Evolutionary conservation across 2,329 filamentous ascomycete genomes (phyloP).

Genomic region (Lachnellula occidentalis): DNA sequence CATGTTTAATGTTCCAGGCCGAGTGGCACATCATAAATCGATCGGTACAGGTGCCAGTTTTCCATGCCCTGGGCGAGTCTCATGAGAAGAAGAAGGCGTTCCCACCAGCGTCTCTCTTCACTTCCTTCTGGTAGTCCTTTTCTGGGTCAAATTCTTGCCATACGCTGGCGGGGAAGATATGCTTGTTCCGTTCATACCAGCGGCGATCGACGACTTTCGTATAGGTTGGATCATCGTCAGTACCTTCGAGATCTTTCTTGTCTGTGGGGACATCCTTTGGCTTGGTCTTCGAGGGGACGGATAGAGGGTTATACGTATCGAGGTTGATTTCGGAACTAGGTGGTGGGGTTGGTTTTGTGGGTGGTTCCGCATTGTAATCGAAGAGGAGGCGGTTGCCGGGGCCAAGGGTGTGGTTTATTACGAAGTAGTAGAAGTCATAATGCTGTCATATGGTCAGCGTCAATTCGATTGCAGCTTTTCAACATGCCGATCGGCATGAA

Average conservation of each 20-base stretch:
- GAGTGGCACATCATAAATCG: too few species aligned
- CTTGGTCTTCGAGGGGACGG: slow-evolving; percentile 32
- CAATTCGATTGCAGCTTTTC: slow-evolving; percentile 14
- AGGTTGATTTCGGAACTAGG: slow-evolving; percentile 14
- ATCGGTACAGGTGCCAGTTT: too few species aligned
- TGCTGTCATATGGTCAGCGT: slow-evolving; percentile 52
- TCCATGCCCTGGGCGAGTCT: background rate
- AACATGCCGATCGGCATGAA: too few species aligned
- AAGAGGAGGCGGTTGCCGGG: slow-evolving; percentile 72
- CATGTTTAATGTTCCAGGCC: too few species aligned
- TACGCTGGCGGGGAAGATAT: slow-evolving; percentile 92
- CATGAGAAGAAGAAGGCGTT: slow-evolving; percentile 86
- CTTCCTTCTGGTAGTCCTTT: slow-evolving; percentile 72
- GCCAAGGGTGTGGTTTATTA: slow-evolving; percentile 77
- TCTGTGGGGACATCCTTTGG: slow-evolving; percentile 34
- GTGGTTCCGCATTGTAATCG: slow-evolving; percentile 57
- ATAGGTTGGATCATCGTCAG: slow-evolving; percentile 66
- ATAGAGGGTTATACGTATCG: slow-evolving; percentile 35
- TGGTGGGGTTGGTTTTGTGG: slow-evolving; percentile 18
- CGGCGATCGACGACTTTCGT: slow-evolving; percentile 94
- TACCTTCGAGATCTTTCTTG: slow-evolving; percentile 60
- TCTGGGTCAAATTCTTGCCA: slow-evolving; percentile 95
- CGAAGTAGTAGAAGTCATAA: slow-evolving; percentile 95
- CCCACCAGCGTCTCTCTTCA: slow-evolving; percentile 77
- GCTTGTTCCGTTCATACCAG: slow-evolving; percentile 97